phyloP scores from a whole-genome alignment of 805 yeast species.

The Torulaspora indica region DNA sequence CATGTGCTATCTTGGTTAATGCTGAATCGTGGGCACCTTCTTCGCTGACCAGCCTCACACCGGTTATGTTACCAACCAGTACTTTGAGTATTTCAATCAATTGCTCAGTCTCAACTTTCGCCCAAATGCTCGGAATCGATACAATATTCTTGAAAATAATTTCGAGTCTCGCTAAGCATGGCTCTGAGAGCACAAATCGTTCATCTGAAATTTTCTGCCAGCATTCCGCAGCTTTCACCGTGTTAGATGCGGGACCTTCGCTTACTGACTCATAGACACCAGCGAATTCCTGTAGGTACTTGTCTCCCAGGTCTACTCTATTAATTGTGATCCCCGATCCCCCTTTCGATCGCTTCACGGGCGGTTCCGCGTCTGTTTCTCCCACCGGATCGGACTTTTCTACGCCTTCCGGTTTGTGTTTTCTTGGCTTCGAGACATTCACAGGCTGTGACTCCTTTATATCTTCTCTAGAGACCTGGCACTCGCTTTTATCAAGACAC shows the following conservation, averaged over 20 bases:
- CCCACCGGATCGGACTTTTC: neutral
- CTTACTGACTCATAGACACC: conserved; percentile 14
- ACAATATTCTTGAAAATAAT: conserved; percentile 20
- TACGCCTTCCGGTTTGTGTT: conserved; percentile 8
- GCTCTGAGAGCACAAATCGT: conserved; percentile 16
- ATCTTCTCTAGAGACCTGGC: conserved; percentile 5
- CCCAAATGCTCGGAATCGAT: conserved; percentile 12
- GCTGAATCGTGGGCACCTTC: conserved; percentile 1
- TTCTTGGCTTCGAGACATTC: neutral
- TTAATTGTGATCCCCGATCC: conserved; percentile 24
- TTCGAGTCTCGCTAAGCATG: conserved; percentile 16
- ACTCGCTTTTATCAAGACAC: conserved; percentile 10
- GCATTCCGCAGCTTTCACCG: conserved; percentile 15
- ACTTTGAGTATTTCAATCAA: conserved; percentile 19
- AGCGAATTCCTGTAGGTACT: conserved; percentile 23
- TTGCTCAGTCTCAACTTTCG: conserved; percentile 8
- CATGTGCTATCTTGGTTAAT: conserved; percentile 30
- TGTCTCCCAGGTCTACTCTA: conserved; percentile 19
- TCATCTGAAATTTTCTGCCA: conserved; percentile 18
- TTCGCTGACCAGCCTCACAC: conserved; percentile 4
- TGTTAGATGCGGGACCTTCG: conserved; percentile 1
- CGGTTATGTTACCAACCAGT: conserved; percentile 20
- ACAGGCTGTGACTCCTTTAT: neutral
- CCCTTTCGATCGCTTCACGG: conserved; percentile 18
- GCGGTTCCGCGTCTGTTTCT: neutral